Percentiles rank a stretch among this genome's conserved stretches.
phyloP scores from a whole-genome alignment of 129 eudicot genomes.

The Daucus carota region DNA sequence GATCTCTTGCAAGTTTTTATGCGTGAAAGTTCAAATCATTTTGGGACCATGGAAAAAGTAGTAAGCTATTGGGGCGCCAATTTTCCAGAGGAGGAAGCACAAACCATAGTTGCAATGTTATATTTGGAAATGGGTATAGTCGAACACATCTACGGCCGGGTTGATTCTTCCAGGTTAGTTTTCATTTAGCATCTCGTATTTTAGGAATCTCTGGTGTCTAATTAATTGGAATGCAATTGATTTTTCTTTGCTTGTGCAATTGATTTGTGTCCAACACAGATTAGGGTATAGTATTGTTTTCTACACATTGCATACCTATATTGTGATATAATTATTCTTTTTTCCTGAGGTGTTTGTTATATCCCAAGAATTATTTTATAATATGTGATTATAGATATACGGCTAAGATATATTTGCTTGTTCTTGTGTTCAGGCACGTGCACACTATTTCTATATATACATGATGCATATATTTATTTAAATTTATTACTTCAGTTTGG shows the following conservation, averaged over 20 bases:
- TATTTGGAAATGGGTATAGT: slow-evolving; percentile 69
- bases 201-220: background rate
- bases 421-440: background rate
- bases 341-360: too few relatives aligned
- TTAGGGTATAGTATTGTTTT: background rate
- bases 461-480: background rate
- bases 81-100: slow-evolving; percentile 38
- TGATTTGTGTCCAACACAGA: background rate
- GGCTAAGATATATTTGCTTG: background rate
- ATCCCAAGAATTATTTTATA: too few relatives aligned
- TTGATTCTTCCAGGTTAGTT: slow-evolving; percentile 59
- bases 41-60: slow-evolving; percentile 47
- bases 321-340: background rate
- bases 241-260: background rate
- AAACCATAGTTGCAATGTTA: slow-evolving; percentile 47
- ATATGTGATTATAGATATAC: background rate
- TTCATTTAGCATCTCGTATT: background rate
- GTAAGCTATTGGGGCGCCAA: slow-evolving; percentile 45
- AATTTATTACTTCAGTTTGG: background rate
- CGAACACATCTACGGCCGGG: slow-evolving; percentile 63
- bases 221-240: background rate
- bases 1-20: slow-evolving; percentile 49
- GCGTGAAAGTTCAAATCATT: slow-evolving; percentile 37
- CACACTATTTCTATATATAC: background rate
- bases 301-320: background rate